A percentile compares a stretch with the other conserved stretches of the same genome.
Evolutionary conservation across 1,139 yeast genomes (phyloP).

Genomic region (Nematodospora anomalae): DNA sequence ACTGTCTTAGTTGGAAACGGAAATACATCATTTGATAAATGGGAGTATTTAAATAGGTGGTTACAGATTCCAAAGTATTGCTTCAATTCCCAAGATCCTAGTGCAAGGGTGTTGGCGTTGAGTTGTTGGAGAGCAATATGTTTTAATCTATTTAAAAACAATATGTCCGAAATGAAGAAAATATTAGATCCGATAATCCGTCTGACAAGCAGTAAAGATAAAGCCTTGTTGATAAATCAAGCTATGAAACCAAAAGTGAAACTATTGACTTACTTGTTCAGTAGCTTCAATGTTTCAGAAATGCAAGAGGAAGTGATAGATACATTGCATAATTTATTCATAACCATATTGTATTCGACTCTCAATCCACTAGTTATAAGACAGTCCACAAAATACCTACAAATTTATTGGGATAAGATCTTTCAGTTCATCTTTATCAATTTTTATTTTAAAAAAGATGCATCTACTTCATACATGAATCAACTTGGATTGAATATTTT

Average conservation of each 20-base stretch:
- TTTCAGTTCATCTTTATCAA: constrained; percentile 32
- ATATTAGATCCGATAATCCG: constrained; percentile 20
- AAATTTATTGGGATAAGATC: constrained; percentile 41
- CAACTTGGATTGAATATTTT: constrained; percentile 28
- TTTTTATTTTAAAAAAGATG: constrained; percentile 34
- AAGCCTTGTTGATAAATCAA: constrained; percentile 17
- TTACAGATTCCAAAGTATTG: constrained; percentile 33
- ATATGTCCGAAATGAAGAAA: constrained; percentile 26
- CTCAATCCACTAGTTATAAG: constrained; percentile 25
- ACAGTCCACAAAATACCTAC: constrained; percentile 26
- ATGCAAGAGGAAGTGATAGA: constrained; percentile 28
- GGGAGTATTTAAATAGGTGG: constrained; percentile 37
- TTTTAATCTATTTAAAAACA: constrained; percentile 37
- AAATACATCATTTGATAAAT: constrained; percentile 29
- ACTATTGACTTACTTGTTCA: constrained; percentile 30
- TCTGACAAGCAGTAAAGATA: constrained; percentile 15
- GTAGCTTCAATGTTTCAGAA: constrained; percentile 24
- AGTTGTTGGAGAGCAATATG: constrained; percentile 40
- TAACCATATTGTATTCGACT: constrained; percentile 35
- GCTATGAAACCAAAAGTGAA: constrained; percentile 29
- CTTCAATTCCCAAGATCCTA: constrained; percentile 24
- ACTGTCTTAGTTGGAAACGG: constrained; percentile 28
- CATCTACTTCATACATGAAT: constrained; percentile 24
- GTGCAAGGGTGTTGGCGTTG: constrained; percentile 31
- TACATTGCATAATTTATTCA: constrained; percentile 29